phyloP scores from a whole-genome alignment of 2,329 filamentous ascomycete genomes.

The Eutypa lata region DNA sequence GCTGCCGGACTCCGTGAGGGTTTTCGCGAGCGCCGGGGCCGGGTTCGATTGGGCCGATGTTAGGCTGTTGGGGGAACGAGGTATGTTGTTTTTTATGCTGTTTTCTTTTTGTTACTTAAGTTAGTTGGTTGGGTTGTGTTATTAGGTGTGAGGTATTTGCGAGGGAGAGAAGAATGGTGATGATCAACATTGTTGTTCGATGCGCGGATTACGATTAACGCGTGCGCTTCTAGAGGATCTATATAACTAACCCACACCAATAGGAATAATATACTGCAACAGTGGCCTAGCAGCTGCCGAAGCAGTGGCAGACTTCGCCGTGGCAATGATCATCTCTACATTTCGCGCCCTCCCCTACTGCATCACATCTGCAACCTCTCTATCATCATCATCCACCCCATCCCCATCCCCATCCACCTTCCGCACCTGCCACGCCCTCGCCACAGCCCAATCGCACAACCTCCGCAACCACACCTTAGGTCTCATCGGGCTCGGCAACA shows the following conservation, averaged over 20 bases:
- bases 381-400: neutral
- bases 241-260: neutral
- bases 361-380: slow-evolving; percentile 48
- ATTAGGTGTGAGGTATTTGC: too few relatives aligned
- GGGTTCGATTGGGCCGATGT: slow-evolving; percentile 63
- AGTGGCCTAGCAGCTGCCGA: slow-evolving; percentile 67
- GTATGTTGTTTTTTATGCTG: slow-evolving; percentile 30
- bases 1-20: slow-evolving; percentile 49
- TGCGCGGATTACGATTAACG: too few relatives aligned
- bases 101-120: neutral
- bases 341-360: slow-evolving; percentile 69
- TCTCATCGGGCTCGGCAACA: slow-evolving; percentile 67
- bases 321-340: slow-evolving; percentile 65
- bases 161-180: too few relatives aligned
- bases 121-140: too few relatives aligned
- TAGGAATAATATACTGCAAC: slow-evolving; percentile 70
- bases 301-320: slow-evolving; percentile 68
- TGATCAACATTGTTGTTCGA: too few relatives aligned
- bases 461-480: slow-evolving; percentile 60
- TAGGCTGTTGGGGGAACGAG: slow-evolving; percentile 56
- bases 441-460: slow-evolving; percentile 60
- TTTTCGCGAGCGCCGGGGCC: slow-evolving; percentile 59
- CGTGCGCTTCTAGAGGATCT: too few relatives aligned
- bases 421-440: slow-evolving; percentile 51
- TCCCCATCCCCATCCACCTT: too few relatives aligned